phyloP scores from a whole-genome alignment of 352 stramenopile species.

The Plasmopara viticola region DNA sequence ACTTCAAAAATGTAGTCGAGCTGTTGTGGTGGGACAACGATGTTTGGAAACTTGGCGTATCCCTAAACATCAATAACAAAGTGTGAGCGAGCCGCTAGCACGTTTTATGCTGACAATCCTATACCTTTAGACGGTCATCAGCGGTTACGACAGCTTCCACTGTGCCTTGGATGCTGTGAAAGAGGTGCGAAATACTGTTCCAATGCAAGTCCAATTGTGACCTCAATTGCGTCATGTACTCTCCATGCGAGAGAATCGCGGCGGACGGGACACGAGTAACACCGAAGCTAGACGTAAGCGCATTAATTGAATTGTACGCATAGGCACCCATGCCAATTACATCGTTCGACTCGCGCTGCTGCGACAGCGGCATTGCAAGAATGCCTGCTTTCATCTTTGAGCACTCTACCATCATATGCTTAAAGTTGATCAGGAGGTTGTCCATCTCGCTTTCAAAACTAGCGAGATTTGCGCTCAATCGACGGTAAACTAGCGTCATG shows the following conservation, averaged over 20 bases:
- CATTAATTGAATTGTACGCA: slow-evolving; percentile 81
- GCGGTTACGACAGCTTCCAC: slow-evolving; percentile 57
- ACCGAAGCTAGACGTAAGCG: slow-evolving; percentile 64
- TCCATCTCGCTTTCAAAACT: slow-evolving; percentile 73
- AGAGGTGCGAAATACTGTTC: slow-evolving; percentile 79
- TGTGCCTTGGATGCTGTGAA: slow-evolving; percentile 73
- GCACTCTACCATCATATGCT: slow-evolving; percentile 70
- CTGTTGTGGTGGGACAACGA: slow-evolving; percentile 64
- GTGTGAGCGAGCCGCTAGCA: slow-evolving; percentile 3
- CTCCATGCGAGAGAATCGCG: slow-evolving; percentile 72
- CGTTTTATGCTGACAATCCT: slow-evolving; percentile 7
- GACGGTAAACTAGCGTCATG: slow-evolving; percentile 71
- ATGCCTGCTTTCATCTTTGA: slow-evolving; percentile 80
- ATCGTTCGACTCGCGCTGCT: slow-evolving; percentile 64
- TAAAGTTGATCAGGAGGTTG: slow-evolving; percentile 54
- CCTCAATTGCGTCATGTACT: slow-evolving; percentile 85
- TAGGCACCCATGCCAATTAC: slow-evolving; percentile 59
- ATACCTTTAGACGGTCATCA: slow-evolving; percentile 57
- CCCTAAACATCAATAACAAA: slow-evolving; percentile 30
- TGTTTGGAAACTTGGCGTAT: slow-evolving; percentile 61
- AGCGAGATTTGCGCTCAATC: slow-evolving; percentile 43
- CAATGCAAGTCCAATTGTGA: slow-evolving; percentile 83
- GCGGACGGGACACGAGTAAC: slow-evolving; percentile 45
- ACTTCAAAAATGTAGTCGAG: slow-evolving; percentile 89
- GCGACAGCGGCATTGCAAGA: slow-evolving; percentile 61